Evolutionary conservation across 768 basidiomycete genomes (phyloP).

Genomic region (Boletus reticuloceps): DNA sequence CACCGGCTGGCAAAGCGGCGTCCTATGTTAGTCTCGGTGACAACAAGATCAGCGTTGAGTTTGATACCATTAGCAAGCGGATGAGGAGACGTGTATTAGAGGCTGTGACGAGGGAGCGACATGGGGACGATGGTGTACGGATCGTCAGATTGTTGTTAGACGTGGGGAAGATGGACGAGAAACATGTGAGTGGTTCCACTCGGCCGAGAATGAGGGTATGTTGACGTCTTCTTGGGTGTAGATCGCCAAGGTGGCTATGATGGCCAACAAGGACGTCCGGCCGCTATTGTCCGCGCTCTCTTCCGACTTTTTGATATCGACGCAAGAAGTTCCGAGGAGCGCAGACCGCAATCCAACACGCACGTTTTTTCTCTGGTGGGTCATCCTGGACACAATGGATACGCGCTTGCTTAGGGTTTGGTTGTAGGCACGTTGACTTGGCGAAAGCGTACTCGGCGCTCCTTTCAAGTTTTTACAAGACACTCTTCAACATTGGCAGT

Average conservation of each 20-base stretch:
- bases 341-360: constrained; percentile 86
- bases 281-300: constrained; percentile 77
- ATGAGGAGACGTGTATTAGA: constrained; percentile 73
- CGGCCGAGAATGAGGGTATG: not conserved
- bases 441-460: constrained; percentile 78
- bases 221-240: constrained; percentile 32
- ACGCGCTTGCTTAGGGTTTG: not conserved
- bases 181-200: constrained; percentile 57
- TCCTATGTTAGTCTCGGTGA: constrained; percentile 71
- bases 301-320: constrained; percentile 78
- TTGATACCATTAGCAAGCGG: constrained; percentile 65
- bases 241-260: constrained; percentile 93
- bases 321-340: constrained; percentile 90
- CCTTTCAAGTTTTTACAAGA: constrained; percentile 82
- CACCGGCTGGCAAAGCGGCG: constrained; percentile 59
- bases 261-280: constrained; percentile 84
- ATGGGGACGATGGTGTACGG: constrained; percentile 80
- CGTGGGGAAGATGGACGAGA: constrained; percentile 92
- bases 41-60: constrained; percentile 79
- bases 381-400: not conserved
- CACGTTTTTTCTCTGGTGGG: constrained; percentile 89
- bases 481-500: constrained; percentile 80
- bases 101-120: constrained; percentile 74
- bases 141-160: constrained; percentile 76
- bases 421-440: constrained; percentile 82